Evolutionary conservation across 306 rosid species (phyloP), one percentile per base, ranked within the genome.

Genomic region (Astragalus glycyphyllos): DNA sequence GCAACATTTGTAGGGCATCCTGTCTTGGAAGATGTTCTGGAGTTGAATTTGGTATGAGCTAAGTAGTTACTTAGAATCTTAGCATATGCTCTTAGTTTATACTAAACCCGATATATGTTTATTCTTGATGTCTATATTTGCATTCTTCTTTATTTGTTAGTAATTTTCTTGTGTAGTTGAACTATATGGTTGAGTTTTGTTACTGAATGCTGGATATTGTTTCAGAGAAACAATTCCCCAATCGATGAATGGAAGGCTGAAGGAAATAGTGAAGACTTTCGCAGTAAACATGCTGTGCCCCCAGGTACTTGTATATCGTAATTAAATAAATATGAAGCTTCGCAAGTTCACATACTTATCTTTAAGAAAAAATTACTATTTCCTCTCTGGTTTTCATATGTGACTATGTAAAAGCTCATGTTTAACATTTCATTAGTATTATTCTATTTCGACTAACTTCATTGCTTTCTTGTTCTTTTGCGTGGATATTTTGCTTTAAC

Each of bases 1-100:
- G 97, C 98, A 16, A 87, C 95, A 37, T 90, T 89, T 77, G 96
- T 94, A 32, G 98, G 97, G 60, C 97, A 94, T 79, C 97, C 98
- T 38, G 75, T 80, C 70, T 75, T 94, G 44, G 97, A 94, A 81
- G 97, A 94, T 76, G 65, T 82, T 56, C 72, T 79, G 44, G 89
- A 83, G 29, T 72, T 83, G 68, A 84, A 87, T 70, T 74, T 29
- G 72, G 98, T 94, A 84, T 40, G 87, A 46, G 38, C 47, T 23
- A 49, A 3, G 59, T 17, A 68, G 16, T 73, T 23, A 20, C 38
- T 20, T 8, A 58, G 29, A 40, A 50, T 4, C 41, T 58, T 56
- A 75, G 41, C 17, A 57, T 12, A 60, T 51, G 42, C 7, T 38
- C 48, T 72, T 51, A 13, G 26, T 46, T 14, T 45, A 60, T 44